phyloP scores from a whole-genome alignment of 1,139 yeast genomes.

The Sporopachydermia cereana region DNA sequence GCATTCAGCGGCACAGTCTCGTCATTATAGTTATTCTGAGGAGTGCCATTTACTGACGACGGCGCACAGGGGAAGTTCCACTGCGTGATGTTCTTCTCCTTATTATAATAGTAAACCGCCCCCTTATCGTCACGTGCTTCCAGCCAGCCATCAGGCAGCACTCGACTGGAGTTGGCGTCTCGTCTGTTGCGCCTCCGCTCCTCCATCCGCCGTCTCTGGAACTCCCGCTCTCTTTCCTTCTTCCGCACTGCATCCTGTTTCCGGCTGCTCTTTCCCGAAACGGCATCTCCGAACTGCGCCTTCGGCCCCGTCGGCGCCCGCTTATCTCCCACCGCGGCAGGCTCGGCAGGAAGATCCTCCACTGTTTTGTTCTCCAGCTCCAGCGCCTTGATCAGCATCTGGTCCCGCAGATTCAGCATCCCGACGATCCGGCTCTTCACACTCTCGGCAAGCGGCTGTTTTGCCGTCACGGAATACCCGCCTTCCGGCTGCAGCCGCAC shows the following conservation, averaged over 20 bases:
- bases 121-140: slow-evolving; percentile 22
- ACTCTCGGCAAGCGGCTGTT: not conserved
- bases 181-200: slow-evolving; percentile 7
- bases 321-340: not conserved
- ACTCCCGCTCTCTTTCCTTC: slow-evolving; percentile 4
- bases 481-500: not conserved
- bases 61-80: slow-evolving; percentile 33
- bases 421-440: not conserved
- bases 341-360: slow-evolving; percentile 2
- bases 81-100: slow-evolving; percentile 32
- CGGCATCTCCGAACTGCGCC: not conserved
- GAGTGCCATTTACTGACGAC: not conserved
- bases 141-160: slow-evolving; percentile 29
- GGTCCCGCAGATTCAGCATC: slow-evolving; percentile 1
- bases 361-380: not conserved
- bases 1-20: slow-evolving; percentile 8
- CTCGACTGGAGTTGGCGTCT: not conserved
- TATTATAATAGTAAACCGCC: slow-evolving; percentile 41
- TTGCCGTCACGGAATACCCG: not conserved
- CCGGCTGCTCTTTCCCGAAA: not conserved
- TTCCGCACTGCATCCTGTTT: not conserved
- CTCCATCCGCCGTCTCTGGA: slow-evolving; percentile 4
- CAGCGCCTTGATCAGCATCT: not conserved
- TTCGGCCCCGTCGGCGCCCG: slow-evolving; percentile 2
- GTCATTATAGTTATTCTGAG: slow-evolving; percentile 9